Conservation (phyloP, 1,139 yeast species). For the Chernovozyma aurita region DNA sequence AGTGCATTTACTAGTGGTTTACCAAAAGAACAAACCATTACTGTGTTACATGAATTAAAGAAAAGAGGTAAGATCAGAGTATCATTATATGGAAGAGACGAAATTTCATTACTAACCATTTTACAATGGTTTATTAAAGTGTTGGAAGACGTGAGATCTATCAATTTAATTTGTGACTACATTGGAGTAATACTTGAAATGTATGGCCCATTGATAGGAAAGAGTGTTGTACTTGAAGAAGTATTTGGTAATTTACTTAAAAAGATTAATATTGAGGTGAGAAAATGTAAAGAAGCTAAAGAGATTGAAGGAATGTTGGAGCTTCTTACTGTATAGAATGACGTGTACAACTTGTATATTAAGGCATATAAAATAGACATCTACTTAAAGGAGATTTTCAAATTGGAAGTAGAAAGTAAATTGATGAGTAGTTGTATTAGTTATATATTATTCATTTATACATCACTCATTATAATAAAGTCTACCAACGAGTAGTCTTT, state of each 20-base stretch:
- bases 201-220: slow-evolving; percentile 68
- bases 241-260: slow-evolving; percentile 55
- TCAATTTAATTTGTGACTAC: slow-evolving; percentile 76
- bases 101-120: slow-evolving; percentile 76
- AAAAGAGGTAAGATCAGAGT: slow-evolving; percentile 83
- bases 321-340: slow-evolving; percentile 48
- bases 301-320: slow-evolving; percentile 93
- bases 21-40: slow-evolving; percentile 72
- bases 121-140: slow-evolving; percentile 76
- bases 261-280: slow-evolving; percentile 64
- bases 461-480: too few species aligned
- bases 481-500: slow-evolving; percentile 10
- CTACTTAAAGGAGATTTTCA: too few species aligned
- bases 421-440: too few species aligned
- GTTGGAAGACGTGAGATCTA: slow-evolving; percentile 76
- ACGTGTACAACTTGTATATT: background rate
- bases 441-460: too few species aligned
- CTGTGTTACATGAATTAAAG: slow-evolving; percentile 79
- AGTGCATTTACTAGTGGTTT: slow-evolving; percentile 76
- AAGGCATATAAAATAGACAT: background rate
- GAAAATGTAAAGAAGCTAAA: slow-evolving; percentile 81
- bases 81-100: slow-evolving; percentile 78
- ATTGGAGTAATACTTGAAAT: slow-evolving; percentile 75
- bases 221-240: slow-evolving; percentile 77
- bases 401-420: background rate